Percentiles rank a stretch among this genome's conserved stretches.
Evolutionary conservation across 352 stramenopile species (phyloP).

Genomic region (Phytophthora quininea): DNA sequence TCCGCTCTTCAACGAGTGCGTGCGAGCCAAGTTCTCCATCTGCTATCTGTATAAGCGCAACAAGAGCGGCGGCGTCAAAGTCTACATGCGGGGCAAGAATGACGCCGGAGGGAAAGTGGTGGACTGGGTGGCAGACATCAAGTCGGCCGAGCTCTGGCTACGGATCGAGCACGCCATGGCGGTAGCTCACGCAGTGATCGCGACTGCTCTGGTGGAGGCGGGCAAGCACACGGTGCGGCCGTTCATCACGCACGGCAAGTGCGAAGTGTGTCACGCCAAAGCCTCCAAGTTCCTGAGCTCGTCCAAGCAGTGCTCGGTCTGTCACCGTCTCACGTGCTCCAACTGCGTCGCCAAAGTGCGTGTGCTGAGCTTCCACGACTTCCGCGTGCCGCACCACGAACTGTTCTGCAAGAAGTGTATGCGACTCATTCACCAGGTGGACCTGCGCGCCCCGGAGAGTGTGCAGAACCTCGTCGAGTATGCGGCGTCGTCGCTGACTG

Average conservation of each 20-base stretch:
- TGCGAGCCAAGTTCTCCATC: slow-evolving; percentile 72
- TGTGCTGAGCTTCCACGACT: slow-evolving; percentile 68
- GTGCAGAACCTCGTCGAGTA: slow-evolving; percentile 51
- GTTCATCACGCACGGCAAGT: slow-evolving; percentile 48
- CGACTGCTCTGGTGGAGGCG: slow-evolving; percentile 61
- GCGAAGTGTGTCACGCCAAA: slow-evolving; percentile 68
- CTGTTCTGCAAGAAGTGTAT: slow-evolving; percentile 79
- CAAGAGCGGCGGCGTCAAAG: slow-evolving; percentile 73
- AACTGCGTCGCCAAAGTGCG: slow-evolving; percentile 68
- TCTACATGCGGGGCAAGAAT: slow-evolving; percentile 82
- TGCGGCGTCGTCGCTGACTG: slow-evolving; percentile 40
- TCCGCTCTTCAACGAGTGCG: slow-evolving; percentile 66
- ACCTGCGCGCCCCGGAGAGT: slow-evolving; percentile 57
- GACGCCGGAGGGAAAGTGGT: slow-evolving; percentile 72
- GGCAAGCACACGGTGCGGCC: slow-evolving; percentile 39
- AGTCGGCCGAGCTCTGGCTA: slow-evolving; percentile 78
- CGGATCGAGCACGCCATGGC: slow-evolving; percentile 59
- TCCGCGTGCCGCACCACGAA: slow-evolving; percentile 51
- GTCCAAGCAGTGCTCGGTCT: slow-evolving; percentile 68
- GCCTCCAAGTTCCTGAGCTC: slow-evolving; percentile 61
- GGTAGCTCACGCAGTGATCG: slow-evolving; percentile 59
- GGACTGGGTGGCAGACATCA: slow-evolving; percentile 74
- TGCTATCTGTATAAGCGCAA: slow-evolving; percentile 81
- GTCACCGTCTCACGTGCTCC: slow-evolving; percentile 64
- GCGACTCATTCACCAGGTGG: slow-evolving; percentile 63